Conservation (phyloP, 306 rosid genomes). For the Acmispon strigosus region DNA sequence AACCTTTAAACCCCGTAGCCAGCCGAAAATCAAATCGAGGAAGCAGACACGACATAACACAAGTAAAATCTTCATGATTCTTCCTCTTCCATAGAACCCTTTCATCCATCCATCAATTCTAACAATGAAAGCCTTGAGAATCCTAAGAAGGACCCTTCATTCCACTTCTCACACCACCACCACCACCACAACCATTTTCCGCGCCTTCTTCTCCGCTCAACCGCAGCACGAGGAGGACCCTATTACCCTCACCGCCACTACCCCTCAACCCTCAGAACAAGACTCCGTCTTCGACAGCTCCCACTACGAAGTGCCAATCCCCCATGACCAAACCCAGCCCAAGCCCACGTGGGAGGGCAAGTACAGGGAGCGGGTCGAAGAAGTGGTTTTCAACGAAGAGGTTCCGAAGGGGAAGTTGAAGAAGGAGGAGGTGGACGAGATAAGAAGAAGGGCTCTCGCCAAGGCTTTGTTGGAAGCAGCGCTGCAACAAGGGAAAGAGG, state of each 20-base stretch:
- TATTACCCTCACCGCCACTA: neutral
- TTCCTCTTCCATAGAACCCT: too few relatives aligned
- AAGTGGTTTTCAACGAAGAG: constrained; percentile 31
- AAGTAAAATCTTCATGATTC: too few relatives aligned
- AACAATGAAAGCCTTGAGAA: constrained; percentile 65
- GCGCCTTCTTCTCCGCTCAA: constrained; percentile 48
- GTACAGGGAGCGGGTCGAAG: constrained; percentile 49
- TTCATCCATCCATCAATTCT: neutral
- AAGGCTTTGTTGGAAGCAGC: constrained; percentile 76
- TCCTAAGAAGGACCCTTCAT: constrained; percentile 19
- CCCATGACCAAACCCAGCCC: neutral
- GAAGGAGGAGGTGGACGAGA: constrained; percentile 53
- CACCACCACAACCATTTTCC: constrained; percentile 4
- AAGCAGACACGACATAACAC: too few relatives aligned
- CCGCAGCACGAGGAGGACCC: constrained; percentile 44
- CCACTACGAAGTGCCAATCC: constrained; percentile 35
- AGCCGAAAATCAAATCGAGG: too few relatives aligned
- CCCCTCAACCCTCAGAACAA: constrained; percentile 22
- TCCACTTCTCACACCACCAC: neutral
- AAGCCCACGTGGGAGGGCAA: constrained; percentile 57
- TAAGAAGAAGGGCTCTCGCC: constrained; percentile 50
- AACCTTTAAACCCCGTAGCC: too few relatives aligned
- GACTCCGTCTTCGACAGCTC: constrained; percentile 67
- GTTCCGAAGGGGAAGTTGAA: constrained; percentile 33
- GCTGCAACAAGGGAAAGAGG: neutral